Percentiles rank a stretch among this genome's conserved stretches.
Conservation (phyloP, 2,329 filamentous ascomycete genomes). For the Microdochium nivale region DNA sequence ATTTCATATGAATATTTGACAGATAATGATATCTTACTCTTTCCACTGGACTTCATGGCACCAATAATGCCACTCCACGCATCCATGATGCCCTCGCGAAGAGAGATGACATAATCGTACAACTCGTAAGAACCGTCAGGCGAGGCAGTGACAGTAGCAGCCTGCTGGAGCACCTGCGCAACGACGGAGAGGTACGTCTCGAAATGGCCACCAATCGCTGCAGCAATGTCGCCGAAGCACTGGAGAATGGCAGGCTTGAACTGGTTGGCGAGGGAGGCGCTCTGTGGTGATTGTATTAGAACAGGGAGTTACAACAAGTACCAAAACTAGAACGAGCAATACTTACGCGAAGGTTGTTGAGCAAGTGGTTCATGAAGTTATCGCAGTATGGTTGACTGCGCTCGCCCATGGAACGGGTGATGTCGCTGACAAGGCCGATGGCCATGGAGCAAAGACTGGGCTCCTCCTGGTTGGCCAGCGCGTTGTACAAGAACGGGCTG, state of each 20-base stretch:
- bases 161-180: constrained; percentile 88
- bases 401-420: constrained; percentile 83
- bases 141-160: constrained; percentile 70
- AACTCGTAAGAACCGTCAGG: constrained; percentile 86
- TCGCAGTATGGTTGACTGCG: constrained; percentile 94
- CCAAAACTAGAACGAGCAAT: constrained; percentile 2
- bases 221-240: constrained; percentile 95
- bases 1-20: background rate
- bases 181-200: constrained; percentile 90
- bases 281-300: constrained; percentile 41
- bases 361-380: constrained; percentile 93
- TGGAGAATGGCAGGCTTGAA: constrained; percentile 98
- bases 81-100: constrained; percentile 97
- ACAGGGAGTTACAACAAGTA: constrained; percentile 2
- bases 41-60: constrained; percentile 77
- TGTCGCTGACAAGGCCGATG: constrained; percentile 94
- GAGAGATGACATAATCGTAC: constrained; percentile 90
- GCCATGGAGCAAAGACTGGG: constrained; percentile 91
- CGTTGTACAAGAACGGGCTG: constrained; percentile 84
- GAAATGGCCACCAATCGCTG: constrained; percentile 85
- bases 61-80: constrained; percentile 96
- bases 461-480: constrained; percentile 92
- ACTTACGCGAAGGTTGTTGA: constrained; percentile 79
- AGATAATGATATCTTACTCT: constrained; percentile 45
- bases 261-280: constrained; percentile 80